phyloP scores from a whole-genome alignment of 352 stramenopile genomes.

The Blastocystis sp. region DNA sequence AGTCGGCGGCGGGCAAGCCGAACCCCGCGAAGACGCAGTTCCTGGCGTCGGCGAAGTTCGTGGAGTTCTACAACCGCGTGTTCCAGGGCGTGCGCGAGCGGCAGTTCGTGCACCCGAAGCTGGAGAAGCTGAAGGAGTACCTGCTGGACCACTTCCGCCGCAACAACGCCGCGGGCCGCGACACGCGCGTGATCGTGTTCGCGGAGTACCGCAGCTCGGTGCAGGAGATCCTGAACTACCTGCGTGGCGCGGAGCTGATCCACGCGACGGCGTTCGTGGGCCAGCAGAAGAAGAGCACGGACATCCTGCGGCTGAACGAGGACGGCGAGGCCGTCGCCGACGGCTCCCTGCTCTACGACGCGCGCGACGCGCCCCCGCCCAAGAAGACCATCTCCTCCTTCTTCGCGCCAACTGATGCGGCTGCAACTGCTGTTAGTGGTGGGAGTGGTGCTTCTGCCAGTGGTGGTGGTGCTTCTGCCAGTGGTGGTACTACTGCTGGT shows the following conservation, averaged over 20 bases:
- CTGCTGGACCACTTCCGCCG: slow-evolving; percentile 78
- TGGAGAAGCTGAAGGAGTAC: slow-evolving; percentile 78
- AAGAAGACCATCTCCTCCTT: slow-evolving; percentile 31
- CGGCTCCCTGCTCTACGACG: slow-evolving; percentile 2
- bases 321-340: not conserved
- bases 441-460: not conserved
- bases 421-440: slow-evolving; percentile 22
- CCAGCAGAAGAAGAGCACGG: slow-evolving; percentile 75
- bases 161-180: slow-evolving; percentile 70
- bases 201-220: slow-evolving; percentile 91
- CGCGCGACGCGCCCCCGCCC: not conserved
- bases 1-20: not conserved
- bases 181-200: slow-evolving; percentile 93
- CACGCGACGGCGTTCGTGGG: slow-evolving; percentile 85
- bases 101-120: slow-evolving; percentile 77
- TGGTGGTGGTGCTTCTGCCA: not conserved
- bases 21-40: slow-evolving; percentile 39
- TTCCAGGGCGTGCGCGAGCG: slow-evolving; percentile 30
- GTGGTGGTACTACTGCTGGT: not conserved
- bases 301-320: not conserved
- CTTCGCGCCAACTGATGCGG: slow-evolving; percentile 19
- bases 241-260: slow-evolving; percentile 48
- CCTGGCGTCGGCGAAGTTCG: slow-evolving; percentile 29
- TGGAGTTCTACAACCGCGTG: slow-evolving; percentile 37
- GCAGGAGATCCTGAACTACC: slow-evolving; percentile 81